phyloP scores from a whole-genome alignment of 495 filamentous ascomycete genomes.

The Podospora appendiculata region DNA sequence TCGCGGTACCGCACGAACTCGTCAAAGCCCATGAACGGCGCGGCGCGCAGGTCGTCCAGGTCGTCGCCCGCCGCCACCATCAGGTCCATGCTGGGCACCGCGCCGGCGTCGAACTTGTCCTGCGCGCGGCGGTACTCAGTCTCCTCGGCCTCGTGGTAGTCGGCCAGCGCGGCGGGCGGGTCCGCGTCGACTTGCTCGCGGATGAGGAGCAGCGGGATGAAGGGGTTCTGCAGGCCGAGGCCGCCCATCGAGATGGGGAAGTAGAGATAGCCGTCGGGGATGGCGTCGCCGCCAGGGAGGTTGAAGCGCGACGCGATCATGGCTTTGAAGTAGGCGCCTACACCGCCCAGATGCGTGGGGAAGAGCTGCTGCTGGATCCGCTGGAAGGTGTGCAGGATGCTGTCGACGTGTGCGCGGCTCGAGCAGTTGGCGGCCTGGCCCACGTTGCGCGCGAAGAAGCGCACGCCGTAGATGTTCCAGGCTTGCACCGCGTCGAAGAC shows the following conservation, averaged over 20 bases:
- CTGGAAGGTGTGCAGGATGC: slow-evolving; percentile 49
- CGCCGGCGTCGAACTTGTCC: slow-evolving; percentile 7
- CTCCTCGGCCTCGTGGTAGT: slow-evolving; percentile 13
- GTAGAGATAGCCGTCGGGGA: slow-evolving; percentile 61
- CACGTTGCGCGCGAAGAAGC: slow-evolving; percentile 60
- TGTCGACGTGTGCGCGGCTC: slow-evolving; percentile 55
- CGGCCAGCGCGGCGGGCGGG: slow-evolving; percentile 8
- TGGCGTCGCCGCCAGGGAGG: slow-evolving; percentile 24
- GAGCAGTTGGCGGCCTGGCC: slow-evolving; percentile 56
- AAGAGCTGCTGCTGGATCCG: slow-evolving; percentile 51
- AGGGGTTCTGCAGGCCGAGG: slow-evolving; percentile 48
- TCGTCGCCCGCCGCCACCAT: neutral
- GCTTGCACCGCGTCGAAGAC: slow-evolving; percentile 57
- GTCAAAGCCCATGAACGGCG: slow-evolving; percentile 38
- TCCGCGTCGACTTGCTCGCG: slow-evolving; percentile 2
- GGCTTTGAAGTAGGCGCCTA: slow-evolving; percentile 32
- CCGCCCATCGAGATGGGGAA: slow-evolving; percentile 44
- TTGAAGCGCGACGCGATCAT: slow-evolving; percentile 47
- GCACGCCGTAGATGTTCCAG: slow-evolving; percentile 57
- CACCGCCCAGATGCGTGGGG: slow-evolving; percentile 11
- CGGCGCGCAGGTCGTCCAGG: slow-evolving; percentile 7
- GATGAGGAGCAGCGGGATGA: slow-evolving; percentile 26
- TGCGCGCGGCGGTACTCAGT: slow-evolving; percentile 40
- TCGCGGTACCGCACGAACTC: slow-evolving; percentile 42
- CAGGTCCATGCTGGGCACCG: neutral